Conservation (phyloP, 2,329 filamentous ascomycete species). For the Aureobasidium melanogenum region DNA sequence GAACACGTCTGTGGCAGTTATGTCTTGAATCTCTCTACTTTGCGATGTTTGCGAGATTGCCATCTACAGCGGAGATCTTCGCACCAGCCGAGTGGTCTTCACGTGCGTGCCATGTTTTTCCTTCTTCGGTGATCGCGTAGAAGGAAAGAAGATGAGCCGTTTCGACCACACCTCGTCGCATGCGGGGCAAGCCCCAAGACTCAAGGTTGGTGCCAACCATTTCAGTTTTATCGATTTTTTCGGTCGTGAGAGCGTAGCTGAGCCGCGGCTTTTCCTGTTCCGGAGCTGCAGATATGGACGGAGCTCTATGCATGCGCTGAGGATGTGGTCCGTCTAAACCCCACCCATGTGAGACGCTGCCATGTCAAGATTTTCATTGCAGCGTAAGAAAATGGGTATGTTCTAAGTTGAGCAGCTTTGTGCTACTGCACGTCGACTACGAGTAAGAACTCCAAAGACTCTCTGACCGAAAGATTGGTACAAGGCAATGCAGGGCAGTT, state of each 20-base stretch:
- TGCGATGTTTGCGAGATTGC: not conserved
- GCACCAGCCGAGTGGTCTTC: not conserved
- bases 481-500: slow-evolving; percentile 8
- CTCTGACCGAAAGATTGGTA: not conserved
- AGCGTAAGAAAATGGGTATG: not conserved
- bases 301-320: not conserved
- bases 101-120: not conserved
- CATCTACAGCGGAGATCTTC: not conserved
- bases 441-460: not conserved
- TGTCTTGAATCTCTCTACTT: not conserved
- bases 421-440: not conserved
- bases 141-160: not conserved
- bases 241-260: not conserved
- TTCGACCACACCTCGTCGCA: not conserved
- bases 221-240: slow-evolving; percentile 1
- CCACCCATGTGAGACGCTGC: not conserved
- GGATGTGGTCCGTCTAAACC: not conserved
- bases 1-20: not conserved
- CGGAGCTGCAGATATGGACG: not conserved
- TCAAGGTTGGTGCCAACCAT: not conserved
- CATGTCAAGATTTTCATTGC: not conserved
- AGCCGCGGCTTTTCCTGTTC: slow-evolving; percentile 5
- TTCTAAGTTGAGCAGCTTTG: not conserved
- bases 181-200: slow-evolving; percentile 1
- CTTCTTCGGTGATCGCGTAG: not conserved